Base-by-base conservation (phyloP, 176 grass and related monocot species). In the Chloris gayana region DNA sequence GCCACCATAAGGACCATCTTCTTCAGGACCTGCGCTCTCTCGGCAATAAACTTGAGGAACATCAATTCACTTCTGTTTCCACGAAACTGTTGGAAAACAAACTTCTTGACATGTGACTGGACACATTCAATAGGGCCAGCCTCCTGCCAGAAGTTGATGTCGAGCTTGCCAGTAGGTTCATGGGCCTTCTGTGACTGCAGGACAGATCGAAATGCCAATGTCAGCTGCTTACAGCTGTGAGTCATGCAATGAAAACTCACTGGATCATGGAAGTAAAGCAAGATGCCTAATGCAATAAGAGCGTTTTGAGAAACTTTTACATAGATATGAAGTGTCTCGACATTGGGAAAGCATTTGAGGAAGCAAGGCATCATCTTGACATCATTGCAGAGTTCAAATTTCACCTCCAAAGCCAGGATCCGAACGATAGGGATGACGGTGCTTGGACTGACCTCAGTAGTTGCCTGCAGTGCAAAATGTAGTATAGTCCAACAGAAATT, bases 261-360 rank as follows among this genome's bases (percentile, higher is more conserved):
- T 18, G 26, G 18, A 12, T 22, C 45, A 50, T 51, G 8, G 1
- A 22, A 53, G 4, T 21, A 9, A 19, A 21, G 45, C 15, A 21
- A 51, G 21, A 72, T 72, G 27, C 25, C 14, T 5, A 49, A 71
- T 71, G 10, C 14, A 46, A 51, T 8, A 31, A 32, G 26, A 22
- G 9, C 6, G 3, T 9, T 7, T 13, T 70, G 13, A 17, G 9
- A 73, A 53, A 5, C 18, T 14, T 14, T 80, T 63, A 83, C 72
- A 17, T 67, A 31, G 49, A 81, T 6, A 46, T 82, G 34, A 3
- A 82, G 79, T 0, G 34, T 59, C 64, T 84, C 73, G 13, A 84
- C 73, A 1, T 35, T 64, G 45, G 76, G 76, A 8, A 86, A 80
- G 60, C 84, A 80, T 58, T 35, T 74, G 44, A 85, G 76, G 30